Base-by-base conservation (phyloP, 768 basidiomycete species). In the Suillus occidentalis region DNA sequence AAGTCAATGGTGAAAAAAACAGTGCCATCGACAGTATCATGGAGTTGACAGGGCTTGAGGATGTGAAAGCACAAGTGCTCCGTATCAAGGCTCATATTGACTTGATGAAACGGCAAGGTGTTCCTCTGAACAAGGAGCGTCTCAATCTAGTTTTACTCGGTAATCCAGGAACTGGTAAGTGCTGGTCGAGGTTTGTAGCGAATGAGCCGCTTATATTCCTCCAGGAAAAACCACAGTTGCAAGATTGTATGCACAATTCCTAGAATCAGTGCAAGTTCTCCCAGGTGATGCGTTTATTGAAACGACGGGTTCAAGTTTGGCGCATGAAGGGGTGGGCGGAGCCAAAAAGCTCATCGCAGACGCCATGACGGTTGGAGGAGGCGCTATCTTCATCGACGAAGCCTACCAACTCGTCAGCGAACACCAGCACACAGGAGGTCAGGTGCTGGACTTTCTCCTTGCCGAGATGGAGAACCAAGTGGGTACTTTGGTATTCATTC, bases 381-480 rank as follows among this genome's bases (percentile, higher is more conserved):
- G 89, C 0, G 78, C 83, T 0, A 81, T 91, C 43, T 90, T 91
- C 71, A 78, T 90, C 36, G 89, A 91, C 68, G 89, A 91, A 69
- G 88, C 89, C 1, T 91, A 91, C 65, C 89, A 89, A 63, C 81
- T 91, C 1, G 82, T 83, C 0, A 79, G 73, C 56, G 76, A 79
- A 37, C 75, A 84, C 67, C 86, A 83, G 67, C 70, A 69, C 16
- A 75, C 79, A 45, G 89, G 89, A 16, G 68, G 75, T 13, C 83
- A 87, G 65, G 88, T 90, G 4, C 80, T 91, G 6, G 89, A 91
- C 66, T 90, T 85, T 69, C 80, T 91, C 0, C 80, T 91, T 1
- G 88, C 89, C 0, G 89, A 91, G 72, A 90, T 91, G 87, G 89
- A 90, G 69, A 90, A 90, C 70, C 80, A 83, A 40, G 79, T 86